Evolutionary conservation across 1,284 basidiomycete species (phyloP).

Genomic region (Neonothopanus nambi): DNA sequence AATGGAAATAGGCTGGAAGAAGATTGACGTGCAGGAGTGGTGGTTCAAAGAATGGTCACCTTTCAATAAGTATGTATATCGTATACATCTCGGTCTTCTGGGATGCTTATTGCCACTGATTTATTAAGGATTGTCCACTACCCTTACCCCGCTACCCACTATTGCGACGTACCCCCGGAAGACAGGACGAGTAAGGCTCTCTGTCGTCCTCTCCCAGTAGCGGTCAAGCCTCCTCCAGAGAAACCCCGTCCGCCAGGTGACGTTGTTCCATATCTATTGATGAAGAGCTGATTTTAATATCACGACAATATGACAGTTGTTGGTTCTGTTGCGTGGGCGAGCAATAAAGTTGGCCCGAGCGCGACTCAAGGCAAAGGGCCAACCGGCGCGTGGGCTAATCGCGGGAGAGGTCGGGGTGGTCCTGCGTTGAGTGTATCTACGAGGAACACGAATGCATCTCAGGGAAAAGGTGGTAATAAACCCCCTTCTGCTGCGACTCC

Average conservation of each 20-base stretch:
- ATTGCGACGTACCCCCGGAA: slow-evolving; percentile 54
- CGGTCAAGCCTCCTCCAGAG: slow-evolving; percentile 32
- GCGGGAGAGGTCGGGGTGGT: not conserved
- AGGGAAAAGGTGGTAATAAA: not conserved
- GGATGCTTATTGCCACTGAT: too few species aligned
- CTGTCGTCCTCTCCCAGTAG: slow-evolving; percentile 57
- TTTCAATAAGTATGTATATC: slow-evolving; percentile 34
- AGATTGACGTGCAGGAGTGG: slow-evolving; percentile 45
- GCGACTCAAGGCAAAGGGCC: too few species aligned
- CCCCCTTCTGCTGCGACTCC: not conserved
- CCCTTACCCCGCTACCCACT: slow-evolving; percentile 57
- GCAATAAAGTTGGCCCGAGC: too few species aligned
- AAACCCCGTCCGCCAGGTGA: slow-evolving; percentile 30
- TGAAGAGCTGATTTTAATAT: not conserved
- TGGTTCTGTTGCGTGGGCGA: slow-evolving; percentile 39
- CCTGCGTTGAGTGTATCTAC: not conserved
- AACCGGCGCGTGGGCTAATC: too few species aligned
- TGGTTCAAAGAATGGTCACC: slow-evolving; percentile 59
- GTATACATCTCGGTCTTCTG: not conserved
- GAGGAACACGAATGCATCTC: not conserved
- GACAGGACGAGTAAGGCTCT: slow-evolving; percentile 53
- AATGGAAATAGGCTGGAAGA: slow-evolving; percentile 61
- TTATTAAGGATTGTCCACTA: slow-evolving; percentile 33
- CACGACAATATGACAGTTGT: slow-evolving; percentile 33
- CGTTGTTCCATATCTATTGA: slow-evolving; percentile 20